Conservation (phyloP, 2,329 filamentous ascomycete genomes). For the Corynespora cassiicola region DNA sequence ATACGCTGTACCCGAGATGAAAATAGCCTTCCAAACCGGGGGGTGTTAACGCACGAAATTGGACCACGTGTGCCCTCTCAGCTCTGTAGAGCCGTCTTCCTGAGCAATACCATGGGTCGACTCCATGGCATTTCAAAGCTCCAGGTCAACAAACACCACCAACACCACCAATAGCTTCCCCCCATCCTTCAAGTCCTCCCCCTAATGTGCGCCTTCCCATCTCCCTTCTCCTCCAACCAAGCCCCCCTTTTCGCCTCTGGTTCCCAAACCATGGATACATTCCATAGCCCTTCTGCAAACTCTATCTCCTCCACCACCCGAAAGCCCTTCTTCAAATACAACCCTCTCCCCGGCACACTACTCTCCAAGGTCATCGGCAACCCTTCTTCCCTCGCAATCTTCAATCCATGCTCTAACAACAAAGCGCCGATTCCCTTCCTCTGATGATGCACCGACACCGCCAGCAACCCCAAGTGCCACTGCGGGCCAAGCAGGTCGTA, state of each 20-base stretch:
- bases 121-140: too few species aligned
- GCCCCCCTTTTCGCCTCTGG: constrained; percentile 12
- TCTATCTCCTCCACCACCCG: constrained; percentile 12
- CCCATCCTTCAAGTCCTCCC: too few species aligned
- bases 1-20: too few species aligned
- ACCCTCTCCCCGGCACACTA: constrained; percentile 17
- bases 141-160: too few species aligned
- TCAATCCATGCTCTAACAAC: constrained; percentile 19
- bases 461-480: constrained; percentile 25
- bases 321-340: constrained; percentile 28
- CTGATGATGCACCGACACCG: constrained; percentile 20
- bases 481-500: constrained; percentile 12
- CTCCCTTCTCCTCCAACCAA: constrained; percentile 12
- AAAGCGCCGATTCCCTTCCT: constrained; percentile 22
- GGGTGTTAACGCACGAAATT: too few species aligned
- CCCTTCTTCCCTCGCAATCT: constrained; percentile 19
- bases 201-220: constrained; percentile 7
- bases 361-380: constrained; percentile 25
- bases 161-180: too few species aligned
- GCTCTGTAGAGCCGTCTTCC: too few species aligned
- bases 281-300: constrained; percentile 14
- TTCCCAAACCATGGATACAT: constrained; percentile 27
- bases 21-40: too few species aligned
- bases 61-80: too few species aligned
- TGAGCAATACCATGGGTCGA: too few species aligned